Evolutionary conservation across 805 yeast species (phyloP), one percentile per base, ranked within the genome.

Genomic region (Saccharomyces eubayanus): DNA sequence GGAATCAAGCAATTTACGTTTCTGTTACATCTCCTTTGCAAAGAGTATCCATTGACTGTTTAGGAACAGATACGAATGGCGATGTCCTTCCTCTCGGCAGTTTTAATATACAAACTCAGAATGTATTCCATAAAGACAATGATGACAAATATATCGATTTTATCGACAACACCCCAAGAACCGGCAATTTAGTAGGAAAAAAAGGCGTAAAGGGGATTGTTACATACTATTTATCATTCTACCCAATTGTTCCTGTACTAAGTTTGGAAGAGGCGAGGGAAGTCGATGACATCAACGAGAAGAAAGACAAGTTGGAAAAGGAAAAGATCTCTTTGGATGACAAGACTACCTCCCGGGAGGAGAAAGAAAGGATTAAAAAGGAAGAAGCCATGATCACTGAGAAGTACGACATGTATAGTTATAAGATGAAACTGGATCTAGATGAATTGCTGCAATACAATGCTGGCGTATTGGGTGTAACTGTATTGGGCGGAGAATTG

Each of bases 31-130:
- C 89, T 48, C 81, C 87, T 24, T 83, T 84, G 63, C 96, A 89
- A 68, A 82, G 78, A 60, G 71, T 91, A 59, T 82, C 88, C 1
- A 67, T 91, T 55, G 97, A 92, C 67, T 94, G 83, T 4, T 85
- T 90, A 95, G 97, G 89, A 69, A 84, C 83, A 45, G 88, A 88
- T 70, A 77, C 75, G 55, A 77, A 72, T 55, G 80, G 85, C 9
- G 79, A 81, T 46, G 97, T 91, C 69, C 80, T 95, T 59, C 80
- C 94, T 2, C 74, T 92, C 50, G 98, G 98, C 41, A 78, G 85
- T 1, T 84, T 87, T 72, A 83, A 82, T 60, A 72, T 91, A 27
- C 79, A 81, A 60, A 74, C 86, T 56, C 72, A 76, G 50, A 86
- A 82, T 27, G 72, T 87, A 59, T 80, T 90, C 64, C 78, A 79